Percentiles rank a stretch among this genome's conserved stretches.
Conservation (phyloP, 140 eudicot genomes). For the Erigeron philadelphicus region DNA sequence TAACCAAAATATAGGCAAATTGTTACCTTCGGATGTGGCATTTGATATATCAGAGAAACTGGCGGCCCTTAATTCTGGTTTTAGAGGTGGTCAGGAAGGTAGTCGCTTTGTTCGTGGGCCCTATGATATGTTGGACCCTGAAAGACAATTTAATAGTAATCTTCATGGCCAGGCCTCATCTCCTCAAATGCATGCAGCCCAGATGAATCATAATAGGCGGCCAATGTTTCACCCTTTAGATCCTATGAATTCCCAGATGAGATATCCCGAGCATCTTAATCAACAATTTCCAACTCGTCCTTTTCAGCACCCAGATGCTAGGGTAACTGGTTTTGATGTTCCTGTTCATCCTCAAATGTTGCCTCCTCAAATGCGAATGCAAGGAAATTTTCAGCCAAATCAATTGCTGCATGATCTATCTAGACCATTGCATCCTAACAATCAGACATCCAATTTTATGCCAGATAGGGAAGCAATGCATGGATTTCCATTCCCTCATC, state of each 20-base stretch:
- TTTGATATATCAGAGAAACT: conserved; percentile 56
- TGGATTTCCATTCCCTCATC: conserved; percentile 65
- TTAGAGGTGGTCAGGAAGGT: conserved; percentile 34
- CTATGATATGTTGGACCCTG: conserved; percentile 42
- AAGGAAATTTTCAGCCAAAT: conserved; percentile 53
- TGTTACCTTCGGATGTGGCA: conserved; percentile 36
- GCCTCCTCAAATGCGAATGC: conserved; percentile 79
- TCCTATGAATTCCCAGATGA: conserved; percentile 57
- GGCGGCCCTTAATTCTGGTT: conserved; percentile 48
- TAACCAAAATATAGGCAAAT: conserved; percentile 24
- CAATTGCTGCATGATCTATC: conserved; percentile 51
- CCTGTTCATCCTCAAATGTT: conserved; percentile 53
- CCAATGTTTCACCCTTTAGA: conserved; percentile 51
- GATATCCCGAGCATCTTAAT: conserved; percentile 59
- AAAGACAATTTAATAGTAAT: conserved; percentile 38
- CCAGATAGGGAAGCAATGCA: conserved; percentile 53
- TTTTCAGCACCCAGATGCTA: conserved; percentile 49
- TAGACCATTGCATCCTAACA: conserved; percentile 36
- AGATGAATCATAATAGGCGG: conserved; percentile 45
- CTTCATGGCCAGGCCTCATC: conserved; percentile 41
- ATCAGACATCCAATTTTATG: conserved; percentile 38
- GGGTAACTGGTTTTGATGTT: conserved; percentile 61
- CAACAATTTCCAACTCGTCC: conserved; percentile 55
- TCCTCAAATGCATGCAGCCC: conserved; percentile 42
- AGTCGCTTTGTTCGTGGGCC: conserved; percentile 42